Evolutionary conservation across 2,329 filamentous ascomycete species (phyloP).

Genomic region (Aspergillus sp.): DNA sequence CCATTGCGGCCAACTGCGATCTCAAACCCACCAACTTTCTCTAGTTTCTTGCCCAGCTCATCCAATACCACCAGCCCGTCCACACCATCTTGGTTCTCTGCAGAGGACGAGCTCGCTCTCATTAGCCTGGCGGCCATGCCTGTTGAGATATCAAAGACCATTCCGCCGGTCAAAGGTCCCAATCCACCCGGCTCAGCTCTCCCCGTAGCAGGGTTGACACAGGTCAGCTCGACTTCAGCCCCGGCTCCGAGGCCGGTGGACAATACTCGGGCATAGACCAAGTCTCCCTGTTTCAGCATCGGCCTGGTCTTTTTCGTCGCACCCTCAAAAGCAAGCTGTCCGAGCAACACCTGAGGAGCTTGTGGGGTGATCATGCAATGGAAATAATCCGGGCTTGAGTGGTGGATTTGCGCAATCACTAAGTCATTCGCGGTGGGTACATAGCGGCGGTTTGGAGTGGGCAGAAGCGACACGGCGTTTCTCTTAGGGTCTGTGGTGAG

Average conservation of each 20-base stretch:
- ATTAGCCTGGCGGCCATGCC: slow-evolving; percentile 76
- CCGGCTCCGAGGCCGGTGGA: slow-evolving; percentile 75
- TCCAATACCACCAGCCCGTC: slow-evolving; percentile 73
- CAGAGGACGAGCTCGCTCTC: slow-evolving; percentile 40
- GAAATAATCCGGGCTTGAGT: slow-evolving; percentile 72
- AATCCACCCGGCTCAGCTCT: slow-evolving; percentile 85
- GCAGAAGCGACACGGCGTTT: slow-evolving; percentile 35
- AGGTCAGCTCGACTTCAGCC: slow-evolving; percentile 87
- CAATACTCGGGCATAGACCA: slow-evolving; percentile 85
- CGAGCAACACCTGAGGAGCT: slow-evolving; percentile 65
- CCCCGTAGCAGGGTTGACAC: slow-evolving; percentile 79
- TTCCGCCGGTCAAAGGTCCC: slow-evolving; percentile 78
- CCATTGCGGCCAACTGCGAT: slow-evolving; percentile 92
- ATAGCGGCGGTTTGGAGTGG: slow-evolving; percentile 59
- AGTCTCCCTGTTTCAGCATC: slow-evolving; percentile 66
- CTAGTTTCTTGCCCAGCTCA: slow-evolving; percentile 73
- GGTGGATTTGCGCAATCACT: slow-evolving; percentile 81
- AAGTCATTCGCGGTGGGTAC: slow-evolving; percentile 76
- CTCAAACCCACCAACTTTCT: slow-evolving; percentile 67
- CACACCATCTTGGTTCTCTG: slow-evolving; percentile 42
- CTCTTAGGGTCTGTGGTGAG: slow-evolving; percentile 39
- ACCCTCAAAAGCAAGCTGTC: slow-evolving; percentile 87
- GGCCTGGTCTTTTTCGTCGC: slow-evolving; percentile 91
- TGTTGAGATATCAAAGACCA: slow-evolving; percentile 77
- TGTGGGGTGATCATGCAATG: slow-evolving; percentile 71